Evolutionary conservation across 306 rosid species (phyloP), one percentile per base, ranked within the genome.

Genomic region (Lotus japonicus): DNA sequence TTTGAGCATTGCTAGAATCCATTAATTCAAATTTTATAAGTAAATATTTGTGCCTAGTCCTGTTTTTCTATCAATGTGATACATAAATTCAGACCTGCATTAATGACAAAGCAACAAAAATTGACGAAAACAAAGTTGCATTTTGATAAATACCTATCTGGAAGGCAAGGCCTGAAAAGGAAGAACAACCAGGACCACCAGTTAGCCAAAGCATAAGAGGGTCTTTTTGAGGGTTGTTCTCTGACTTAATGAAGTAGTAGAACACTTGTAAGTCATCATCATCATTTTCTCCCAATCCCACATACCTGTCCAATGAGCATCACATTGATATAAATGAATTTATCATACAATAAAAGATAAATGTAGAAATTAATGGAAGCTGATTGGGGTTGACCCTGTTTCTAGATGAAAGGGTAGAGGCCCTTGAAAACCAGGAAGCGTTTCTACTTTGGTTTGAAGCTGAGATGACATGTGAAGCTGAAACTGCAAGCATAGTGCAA

Each of bases 141-240:
- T 21, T 21, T 21, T 21, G 2, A 52, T 31, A 65, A 35, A 11
- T 73, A 89, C 91, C 91, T 4, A 79, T 51, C 78, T 85, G 85
- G 53, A 46, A 53, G 50, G 26, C 61, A 49, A 87, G 69, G 23
- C 35, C 84, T 0, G 88, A 73, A 15, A 77, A 10, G 2, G 79
- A 57, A 58, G 94, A 81, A 66, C 96, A 89, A 39, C 84, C 84
- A 18, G 89, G 94, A 7, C 96, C 96, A 0, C 96, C 94, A 35
- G 82, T 71, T 3, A 87, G 71, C 96, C 94, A 89, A 49, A 87
- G 75, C 17, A 89, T 7, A 4, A 89, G 84, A 76, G 94, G 96
- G 19, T 82, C 91, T 4, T 79, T 49, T 3, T 70, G 13, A 1
- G 92, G 88, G 7, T 77, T 73, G 19, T 71, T 77, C n/a, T 87